A percentile compares a stretch with the other conserved stretches of the same genome.
Evolutionary conservation across 139 green algal genomes (phyloP).

Genomic region (Chlorella sp.): DNA sequence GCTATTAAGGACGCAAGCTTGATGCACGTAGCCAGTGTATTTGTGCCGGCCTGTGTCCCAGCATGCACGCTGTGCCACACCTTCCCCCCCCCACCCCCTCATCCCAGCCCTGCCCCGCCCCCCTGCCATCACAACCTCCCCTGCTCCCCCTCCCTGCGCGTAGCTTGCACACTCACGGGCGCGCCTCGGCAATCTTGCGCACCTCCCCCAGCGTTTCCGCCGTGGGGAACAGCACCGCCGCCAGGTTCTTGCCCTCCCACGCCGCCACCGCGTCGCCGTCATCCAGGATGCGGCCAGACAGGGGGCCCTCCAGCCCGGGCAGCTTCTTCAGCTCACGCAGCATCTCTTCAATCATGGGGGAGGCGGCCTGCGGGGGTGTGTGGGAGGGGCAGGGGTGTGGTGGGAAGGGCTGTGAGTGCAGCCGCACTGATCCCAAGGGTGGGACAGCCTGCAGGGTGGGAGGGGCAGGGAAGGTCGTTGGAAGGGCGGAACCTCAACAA

Average conservation of each 20-base stretch:
- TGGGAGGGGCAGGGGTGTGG: too few relatives aligned
- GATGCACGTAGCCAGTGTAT: too few relatives aligned
- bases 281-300: slow-evolving; percentile 73
- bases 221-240: slow-evolving; percentile 83
- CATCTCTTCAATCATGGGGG: slow-evolving; percentile 76
- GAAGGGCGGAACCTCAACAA: too few relatives aligned
- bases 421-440: too few relatives aligned
- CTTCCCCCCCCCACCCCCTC: background rate
- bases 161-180: slow-evolving; percentile 8
- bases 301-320: slow-evolving; percentile 61
- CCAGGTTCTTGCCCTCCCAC: slow-evolving; percentile 70
- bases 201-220: slow-evolving; percentile 67
- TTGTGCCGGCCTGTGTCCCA: background rate
- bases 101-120: background rate
- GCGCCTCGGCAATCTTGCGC: slow-evolving; percentile 36
- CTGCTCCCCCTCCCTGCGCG: background rate
- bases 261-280: slow-evolving; percentile 83
- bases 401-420: too few relatives aligned
- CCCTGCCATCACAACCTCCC: background rate
- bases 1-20: too few relatives aligned
- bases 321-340: slow-evolving; percentile 71
- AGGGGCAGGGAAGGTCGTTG: too few relatives aligned
- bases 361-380: slow-evolving; percentile 10
- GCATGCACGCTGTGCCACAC: background rate
- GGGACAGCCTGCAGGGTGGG: too few relatives aligned